Evolutionary conservation across 345 rosid genomes (phyloP), one percentile per base, ranked within the genome.

Genomic region (Conringia planisiliqua): DNA sequence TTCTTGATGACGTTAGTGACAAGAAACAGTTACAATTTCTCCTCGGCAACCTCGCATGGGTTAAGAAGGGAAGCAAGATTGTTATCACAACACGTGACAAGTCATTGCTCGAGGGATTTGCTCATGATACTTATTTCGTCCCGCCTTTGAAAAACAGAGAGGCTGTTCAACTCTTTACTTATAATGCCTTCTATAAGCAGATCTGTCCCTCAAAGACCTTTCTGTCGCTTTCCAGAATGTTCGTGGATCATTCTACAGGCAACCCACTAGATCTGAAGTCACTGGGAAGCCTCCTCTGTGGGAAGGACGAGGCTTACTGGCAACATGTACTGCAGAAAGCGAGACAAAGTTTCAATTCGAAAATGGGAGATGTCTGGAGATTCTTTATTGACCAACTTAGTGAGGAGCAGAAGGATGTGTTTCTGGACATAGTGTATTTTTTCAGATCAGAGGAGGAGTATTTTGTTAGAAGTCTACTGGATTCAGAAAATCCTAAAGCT

Each of bases 371-470:
- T 1, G 50, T 33, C 7, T 57, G 42, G 62, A 4, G 4, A 16
- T 33, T 7, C 16, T 59, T 0, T 59, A 10, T 20, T 35, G 24
- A 35, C 14, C 44, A 43, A 43, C 68, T 63, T 10, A 44, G 0
- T 14, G 39, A 63, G n/a, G 20, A 9, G 39, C 52, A 63, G 36
- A 63, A 42, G n/a, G 38, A 63, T 43, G 56, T 76, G 1, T 83
- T 83, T 73, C 69, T 79, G 2, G 84, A 81, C 50, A 66, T 83
- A 12, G 82, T 75, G 10, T 71, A 66, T 26, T 78, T 81, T 43
- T 78, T 78, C 10, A 74, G n/a, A 13, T 67, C 78, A 3, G 36
- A 24, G 9, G 14, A 44, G 2, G 40, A 12, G 16, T 18, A 68
- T 4, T 1, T 1, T 33, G 66, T 62, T 24, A 24, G 67, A 14